Conservation (phyloP, 2,329 filamentous ascomycete species). For the Alternaria consortialis region DNA sequence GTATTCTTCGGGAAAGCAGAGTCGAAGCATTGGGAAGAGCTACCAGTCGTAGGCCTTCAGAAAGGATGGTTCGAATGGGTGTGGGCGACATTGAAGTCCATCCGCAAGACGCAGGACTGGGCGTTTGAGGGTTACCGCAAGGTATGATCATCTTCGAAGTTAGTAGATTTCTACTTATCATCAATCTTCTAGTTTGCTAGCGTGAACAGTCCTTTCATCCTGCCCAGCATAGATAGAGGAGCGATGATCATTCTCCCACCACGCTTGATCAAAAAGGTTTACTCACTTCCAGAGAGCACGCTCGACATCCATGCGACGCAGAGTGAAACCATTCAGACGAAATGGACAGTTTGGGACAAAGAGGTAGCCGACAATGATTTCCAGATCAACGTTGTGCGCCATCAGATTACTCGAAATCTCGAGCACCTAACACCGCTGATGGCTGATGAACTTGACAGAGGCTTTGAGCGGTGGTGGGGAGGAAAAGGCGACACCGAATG, state of each 20-base stretch:
- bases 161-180: not conserved
- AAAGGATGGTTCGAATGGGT: slow-evolving; percentile 25
- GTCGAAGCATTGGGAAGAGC: slow-evolving; percentile 22
- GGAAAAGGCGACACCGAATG: slow-evolving; percentile 16
- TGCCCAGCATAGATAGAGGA: slow-evolving; percentile 27
- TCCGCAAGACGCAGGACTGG: slow-evolving; percentile 24
- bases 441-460: slow-evolving; percentile 22
- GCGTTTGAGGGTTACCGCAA: slow-evolving; percentile 26
- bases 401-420: slow-evolving; percentile 26
- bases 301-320: slow-evolving; percentile 26
- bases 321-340: slow-evolving; percentile 26
- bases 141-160: slow-evolving; percentile 7
- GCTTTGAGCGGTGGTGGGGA: slow-evolving; percentile 24
- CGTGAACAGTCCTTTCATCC: slow-evolving; percentile 19
- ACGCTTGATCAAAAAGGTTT: slow-evolving; percentile 23
- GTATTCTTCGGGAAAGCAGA: slow-evolving; percentile 15
- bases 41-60: slow-evolving; percentile 18
- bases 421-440: slow-evolving; percentile 25
- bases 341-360: slow-evolving; percentile 26
- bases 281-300: slow-evolving; percentile 20
- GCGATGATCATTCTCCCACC: slow-evolving; percentile 26
- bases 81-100: slow-evolving; percentile 19
- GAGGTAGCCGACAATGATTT: slow-evolving; percentile 23
- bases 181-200: slow-evolving; percentile 12
- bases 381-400: slow-evolving; percentile 27